Base-by-base conservation (phyloP, 2,329 filamentous ascomycete genomes). In the Aspergillus quadrilineatus region DNA sequence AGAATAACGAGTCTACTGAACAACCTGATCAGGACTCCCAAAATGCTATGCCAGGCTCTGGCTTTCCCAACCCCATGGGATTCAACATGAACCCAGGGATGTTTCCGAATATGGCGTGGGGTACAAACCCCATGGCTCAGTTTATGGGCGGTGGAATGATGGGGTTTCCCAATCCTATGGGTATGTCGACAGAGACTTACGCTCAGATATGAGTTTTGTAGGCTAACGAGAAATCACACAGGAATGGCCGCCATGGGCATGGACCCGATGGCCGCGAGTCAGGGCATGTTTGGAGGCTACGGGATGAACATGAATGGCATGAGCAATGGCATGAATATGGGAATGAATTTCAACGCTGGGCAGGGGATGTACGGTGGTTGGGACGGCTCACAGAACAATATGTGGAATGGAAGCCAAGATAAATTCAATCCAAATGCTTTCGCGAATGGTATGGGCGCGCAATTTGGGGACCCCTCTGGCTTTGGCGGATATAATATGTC, bases 351-450 rank as follows among this genome's bases (percentile, higher is more conserved):
- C 67, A 77, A 79, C 71, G 74, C 74, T 68, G 75, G 77, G 63
- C 73, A 79, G 69, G 84, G 85, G 75, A 83, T 86, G 82, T 87
- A 88, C 84, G 85, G 87, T 84, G 87, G 86, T 81, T 90, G 88
- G 87, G 89, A 88, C 82, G 83, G 83, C 81, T 87, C 88, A 79
- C 87, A 89, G 80, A 85, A 75, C 70, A 76, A 72, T 75, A 75
- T 87, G 82, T 91, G 88, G 88, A 89, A 87, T 87, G 85, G 85
- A 82, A 85, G 85, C 82, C 87, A 89, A 88, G 88, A 90, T 90
- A 91, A 90, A 88, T 90, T 85, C 87, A 92, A 88, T 84, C 83
- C 85, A 89, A 90, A 85, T 89, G 86, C 85, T 84, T 83, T 78
- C 70, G 72, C 85, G 77, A 75, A 82, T 83, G 85, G 86, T 82